These are phyloP conservation scores for Venturia pyrina DNA, from an alignment of 2,329 filamentous ascomycete species.

Conservation along the genomic window DNA sequence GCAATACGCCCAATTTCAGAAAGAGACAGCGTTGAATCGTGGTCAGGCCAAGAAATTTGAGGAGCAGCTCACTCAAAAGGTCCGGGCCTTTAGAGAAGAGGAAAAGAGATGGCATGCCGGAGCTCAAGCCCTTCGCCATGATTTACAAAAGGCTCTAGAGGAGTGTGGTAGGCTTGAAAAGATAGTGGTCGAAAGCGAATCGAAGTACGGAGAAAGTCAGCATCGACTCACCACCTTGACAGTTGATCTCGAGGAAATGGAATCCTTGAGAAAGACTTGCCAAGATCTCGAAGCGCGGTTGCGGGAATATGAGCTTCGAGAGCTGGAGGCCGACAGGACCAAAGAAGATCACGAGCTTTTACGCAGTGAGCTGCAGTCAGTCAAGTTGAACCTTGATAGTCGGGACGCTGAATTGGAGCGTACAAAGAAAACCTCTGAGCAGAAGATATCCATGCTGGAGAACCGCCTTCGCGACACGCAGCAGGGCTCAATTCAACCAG, in stretches of 20 bases:
- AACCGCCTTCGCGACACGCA: slow-evolving; percentile 18
- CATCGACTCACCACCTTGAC: slow-evolving; percentile 57
- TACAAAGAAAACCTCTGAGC: slow-evolving; percentile 37
- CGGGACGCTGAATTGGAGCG: slow-evolving; percentile 41
- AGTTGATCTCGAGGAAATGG: slow-evolving; percentile 50
- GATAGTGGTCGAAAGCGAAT: slow-evolving; percentile 59
- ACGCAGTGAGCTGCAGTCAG: slow-evolving; percentile 47
- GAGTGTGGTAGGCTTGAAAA: slow-evolving; percentile 57
- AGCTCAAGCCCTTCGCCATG: slow-evolving; percentile 45
- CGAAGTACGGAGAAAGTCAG: slow-evolving; percentile 52
- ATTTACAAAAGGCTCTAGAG: slow-evolving; percentile 46
- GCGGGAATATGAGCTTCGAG: slow-evolving; percentile 53
- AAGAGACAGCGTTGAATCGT: slow-evolving; percentile 62
- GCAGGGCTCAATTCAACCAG: slow-evolving; percentile 19
- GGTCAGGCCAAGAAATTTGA: slow-evolving; percentile 71
- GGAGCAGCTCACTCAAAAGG: slow-evolving; percentile 55
- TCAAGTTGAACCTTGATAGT: slow-evolving; percentile 48
- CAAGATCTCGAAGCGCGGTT: slow-evolving; percentile 50
- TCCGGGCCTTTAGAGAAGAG: slow-evolving; percentile 58
- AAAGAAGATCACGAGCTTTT: slow-evolving; percentile 50
- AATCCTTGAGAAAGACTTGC: slow-evolving; percentile 49
- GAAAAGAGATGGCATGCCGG: slow-evolving; percentile 55
- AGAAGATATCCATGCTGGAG: slow-evolving; percentile 38
- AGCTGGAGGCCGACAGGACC: slow-evolving; percentile 48
- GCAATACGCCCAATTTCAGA: slow-evolving; percentile 57